Conservation (phyloP, 2,329 filamentous ascomycete species). For the Incumbomyces delicatus region DNA sequence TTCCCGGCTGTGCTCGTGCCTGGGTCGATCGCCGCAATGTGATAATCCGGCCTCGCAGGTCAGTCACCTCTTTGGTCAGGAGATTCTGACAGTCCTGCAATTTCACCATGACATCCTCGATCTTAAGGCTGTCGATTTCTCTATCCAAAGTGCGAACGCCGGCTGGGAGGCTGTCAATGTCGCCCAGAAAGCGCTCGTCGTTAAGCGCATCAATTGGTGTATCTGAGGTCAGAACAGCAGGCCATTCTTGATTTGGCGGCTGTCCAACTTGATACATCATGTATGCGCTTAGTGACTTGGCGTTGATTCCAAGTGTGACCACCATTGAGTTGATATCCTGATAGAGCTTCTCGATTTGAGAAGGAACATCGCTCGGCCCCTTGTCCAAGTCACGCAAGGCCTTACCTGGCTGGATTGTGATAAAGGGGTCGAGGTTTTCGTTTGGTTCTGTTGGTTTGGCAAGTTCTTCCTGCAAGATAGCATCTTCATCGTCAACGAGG, state of each 20-base stretch:
- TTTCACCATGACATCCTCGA: slow-evolving; percentile 60
- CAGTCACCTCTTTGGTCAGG: slow-evolving; percentile 55
- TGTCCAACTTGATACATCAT: slow-evolving; percentile 40
- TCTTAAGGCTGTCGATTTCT: slow-evolving; percentile 56
- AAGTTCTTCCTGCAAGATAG: slow-evolving; percentile 36
- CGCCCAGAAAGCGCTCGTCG: slow-evolving; percentile 61
- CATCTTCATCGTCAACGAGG: slow-evolving; percentile 39
- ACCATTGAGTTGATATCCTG: slow-evolving; percentile 66
- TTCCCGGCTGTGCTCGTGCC: slow-evolving; percentile 59
- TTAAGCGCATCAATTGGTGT: slow-evolving; percentile 61
- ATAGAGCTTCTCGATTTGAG: slow-evolving; percentile 41
- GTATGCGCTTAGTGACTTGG: slow-evolving; percentile 52
- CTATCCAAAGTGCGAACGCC: slow-evolving; percentile 57
- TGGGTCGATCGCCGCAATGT: slow-evolving; percentile 70
- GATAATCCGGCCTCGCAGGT: slow-evolving; percentile 63
- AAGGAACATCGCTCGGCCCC: slow-evolving; percentile 37
- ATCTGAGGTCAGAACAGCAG: slow-evolving; percentile 30
- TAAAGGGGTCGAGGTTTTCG: slow-evolving; percentile 38
- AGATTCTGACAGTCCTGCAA: slow-evolving; percentile 59
- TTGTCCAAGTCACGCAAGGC: neutral
- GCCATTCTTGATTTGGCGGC: slow-evolving; percentile 43
- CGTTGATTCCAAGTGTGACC: slow-evolving; percentile 80
- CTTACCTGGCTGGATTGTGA: slow-evolving; percentile 34
- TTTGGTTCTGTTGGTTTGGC: slow-evolving; percentile 33
- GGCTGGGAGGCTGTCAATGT: slow-evolving; percentile 59